Conservation (phyloP, 176 grass and related monocot species). For the Zoysia pacifica region DNA sequence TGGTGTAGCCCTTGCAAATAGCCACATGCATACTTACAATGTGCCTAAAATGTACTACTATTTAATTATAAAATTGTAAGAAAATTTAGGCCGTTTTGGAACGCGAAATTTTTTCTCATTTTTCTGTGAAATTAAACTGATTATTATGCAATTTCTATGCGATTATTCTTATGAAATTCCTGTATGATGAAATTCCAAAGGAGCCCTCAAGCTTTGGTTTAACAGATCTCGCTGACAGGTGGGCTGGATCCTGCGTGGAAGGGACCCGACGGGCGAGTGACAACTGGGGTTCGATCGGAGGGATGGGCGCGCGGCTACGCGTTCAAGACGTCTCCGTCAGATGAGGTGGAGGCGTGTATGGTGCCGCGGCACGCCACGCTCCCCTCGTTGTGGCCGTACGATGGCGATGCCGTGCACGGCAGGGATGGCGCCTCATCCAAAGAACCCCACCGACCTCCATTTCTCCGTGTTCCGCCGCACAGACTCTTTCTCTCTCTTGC, state of each 20-base stretch:
- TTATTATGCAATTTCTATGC: too few species aligned
- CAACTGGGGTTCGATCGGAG: constrained; percentile 20
- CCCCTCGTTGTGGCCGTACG: constrained; percentile 16
- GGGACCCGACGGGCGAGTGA: too few species aligned
- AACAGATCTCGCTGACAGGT: background rate
- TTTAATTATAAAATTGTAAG: too few species aligned
- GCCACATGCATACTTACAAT: too few species aligned
- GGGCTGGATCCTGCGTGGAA: background rate
- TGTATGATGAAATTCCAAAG: too few species aligned
- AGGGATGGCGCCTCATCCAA: constrained; percentile 23
- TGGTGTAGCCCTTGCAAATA: too few species aligned
- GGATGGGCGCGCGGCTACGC: constrained; percentile 43
- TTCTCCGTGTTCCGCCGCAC: constrained; percentile 7
- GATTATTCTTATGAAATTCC: too few species aligned
- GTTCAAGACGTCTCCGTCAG: constrained; percentile 41
- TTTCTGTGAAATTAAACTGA: too few species aligned
- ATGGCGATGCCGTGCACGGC: constrained; percentile 23
- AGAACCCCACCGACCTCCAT: constrained; percentile 15
- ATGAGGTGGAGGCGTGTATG: constrained; percentile 44
- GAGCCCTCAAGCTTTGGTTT: too few species aligned
- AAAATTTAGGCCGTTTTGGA: too few species aligned
- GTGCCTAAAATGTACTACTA: too few species aligned
- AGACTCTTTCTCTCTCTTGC: constrained; percentile 1
- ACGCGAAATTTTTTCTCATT: too few species aligned
- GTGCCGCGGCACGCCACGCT: constrained; percentile 39